Base-by-base conservation (phyloP, 2,329 filamentous ascomycete genomes). In the Colletotrichum eleusines region DNA sequence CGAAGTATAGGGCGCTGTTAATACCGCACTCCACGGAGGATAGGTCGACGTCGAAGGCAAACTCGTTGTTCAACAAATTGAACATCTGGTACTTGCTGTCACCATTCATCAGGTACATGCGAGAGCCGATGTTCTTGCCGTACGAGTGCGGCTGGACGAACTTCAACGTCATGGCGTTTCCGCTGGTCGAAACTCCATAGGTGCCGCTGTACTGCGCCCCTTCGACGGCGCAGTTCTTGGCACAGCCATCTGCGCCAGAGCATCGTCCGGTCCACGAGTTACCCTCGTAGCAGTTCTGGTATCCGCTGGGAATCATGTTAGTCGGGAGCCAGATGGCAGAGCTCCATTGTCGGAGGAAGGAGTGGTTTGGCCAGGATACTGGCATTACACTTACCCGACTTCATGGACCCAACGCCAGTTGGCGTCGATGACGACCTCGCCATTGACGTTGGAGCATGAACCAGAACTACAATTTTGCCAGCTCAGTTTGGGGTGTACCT, bases 21-120 rank as follows among this genome's bases (percentile, higher is more conserved):
- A 91, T 79, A 63, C 89, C 89, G 74, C 89, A 91, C 20, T 75
- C 86, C n/a, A 90, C 82, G 70, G 85, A 84, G 54, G 88, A 90
- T 53, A 89, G 83, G 76, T 91, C 89, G 20, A 90, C 88, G 61
- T 90, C 88, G 70, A 91, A 90, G n/a, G 86, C 87, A 76, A 91
- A 86, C 76, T 91, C 89, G 75, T 87, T 82, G 79, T 86, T 86
- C 66, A 86, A 81, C 66, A 90, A 80, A 69, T 88, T 83, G 79
- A 90, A 86, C 73, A 86, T 82, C 78, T 89, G 69, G 76, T 90
- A 90, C 63, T 84, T 84, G 72, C 80, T 82, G 59, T 87, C 84
- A 61, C 83, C 80, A 73, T 83, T 82, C 79, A 90, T 83, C 66
- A 90, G 81, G 77, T 89, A 90, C 59, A 88, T 77, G 71, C 88